Evolutionary conservation across 1,139 yeast species (phyloP).

Genomic region (Yamadazyma conglobata): DNA sequence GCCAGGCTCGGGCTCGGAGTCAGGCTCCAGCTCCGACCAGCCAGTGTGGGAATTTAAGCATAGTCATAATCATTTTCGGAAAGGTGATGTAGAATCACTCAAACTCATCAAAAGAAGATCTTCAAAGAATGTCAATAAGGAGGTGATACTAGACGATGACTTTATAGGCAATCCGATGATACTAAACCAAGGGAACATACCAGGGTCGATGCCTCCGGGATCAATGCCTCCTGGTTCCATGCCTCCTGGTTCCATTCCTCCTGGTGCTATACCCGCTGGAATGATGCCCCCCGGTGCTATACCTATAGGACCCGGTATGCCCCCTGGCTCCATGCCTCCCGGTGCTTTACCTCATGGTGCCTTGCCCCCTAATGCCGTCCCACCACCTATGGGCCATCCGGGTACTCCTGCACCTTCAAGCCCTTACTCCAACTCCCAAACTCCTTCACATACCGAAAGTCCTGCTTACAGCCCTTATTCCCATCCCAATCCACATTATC

Average conservation of each 20-base stretch:
- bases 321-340: no score
- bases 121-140: conserved; percentile 50
- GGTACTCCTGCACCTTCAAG: conserved; percentile 6
- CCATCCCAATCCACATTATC: conserved; percentile 1
- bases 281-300: no score
- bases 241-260: no score
- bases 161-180: conserved; percentile 1
- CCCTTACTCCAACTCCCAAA: background rate
- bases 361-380: conserved; percentile 4
- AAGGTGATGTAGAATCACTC: conserved; percentile 58
- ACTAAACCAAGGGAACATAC: conserved; percentile 4
- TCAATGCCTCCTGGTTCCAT: no score
- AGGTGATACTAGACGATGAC: conserved; percentile 34
- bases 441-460: conserved; percentile 2
- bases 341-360: no score
- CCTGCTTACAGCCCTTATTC: conserved; percentile 4
- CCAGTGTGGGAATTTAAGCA: conserved; percentile 68
- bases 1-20: conserved; percentile 4
- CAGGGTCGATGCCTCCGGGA: conserved; percentile 3
- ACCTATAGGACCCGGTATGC: no score
- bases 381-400: conserved; percentile 12
- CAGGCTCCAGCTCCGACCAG: conserved; percentile 1
- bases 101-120: conserved; percentile 62
- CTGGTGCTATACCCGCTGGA: no score
- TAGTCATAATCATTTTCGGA: conserved; percentile 59